Base-by-base conservation (phyloP, 495 filamentous ascomycete species). In the Penicillium salamii region DNA sequence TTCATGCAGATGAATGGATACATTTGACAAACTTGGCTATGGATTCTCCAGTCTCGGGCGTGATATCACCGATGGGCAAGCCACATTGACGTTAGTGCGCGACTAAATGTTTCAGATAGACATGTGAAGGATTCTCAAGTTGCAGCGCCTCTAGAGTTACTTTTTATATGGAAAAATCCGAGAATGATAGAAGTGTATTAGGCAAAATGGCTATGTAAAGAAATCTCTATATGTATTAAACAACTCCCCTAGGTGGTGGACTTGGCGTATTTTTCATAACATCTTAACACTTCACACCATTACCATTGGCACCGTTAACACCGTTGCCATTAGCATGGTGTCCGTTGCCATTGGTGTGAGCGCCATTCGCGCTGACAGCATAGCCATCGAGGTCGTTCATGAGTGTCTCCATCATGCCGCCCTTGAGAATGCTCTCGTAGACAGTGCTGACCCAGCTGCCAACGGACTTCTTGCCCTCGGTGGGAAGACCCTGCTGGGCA, bases 381-480 rank as follows among this genome's bases (percentile, higher is more conserved):
- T 32, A 32, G 3, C 29, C 29, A 32, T 32, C 29, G 3, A 32
- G 29, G 29, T 13, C 29, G 12, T 32, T 13, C 29, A 32, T 32
- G 29, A 57, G 15, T 34, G 37, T 49, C 26, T 57, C 49, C 50
- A 57, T 50, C 44, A 53, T 50, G 7, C 29, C 54, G 23, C 40
- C 41, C 15, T 38, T 17, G 2, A 57, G 19, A 39, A 57, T 20
- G 15, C 40, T 53, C 45, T 57, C 54, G 37, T 57, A 57, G 7
- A 57, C 23, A 1, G 34, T 34, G 31, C 45, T 53, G 1, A 57
- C 54, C 34, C 39, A 39, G 34, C 45, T 53, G 17, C 54, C 54
- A 17, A 57, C 49, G 5, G 39, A 49, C 45, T 38, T 53, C 21
- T 57, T 57, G 36, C 35, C 46, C 5, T 41, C 36, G 3, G 39